Base-by-base conservation (phyloP, 441 rosid genomes). In the Eutrema salsugineum region DNA sequence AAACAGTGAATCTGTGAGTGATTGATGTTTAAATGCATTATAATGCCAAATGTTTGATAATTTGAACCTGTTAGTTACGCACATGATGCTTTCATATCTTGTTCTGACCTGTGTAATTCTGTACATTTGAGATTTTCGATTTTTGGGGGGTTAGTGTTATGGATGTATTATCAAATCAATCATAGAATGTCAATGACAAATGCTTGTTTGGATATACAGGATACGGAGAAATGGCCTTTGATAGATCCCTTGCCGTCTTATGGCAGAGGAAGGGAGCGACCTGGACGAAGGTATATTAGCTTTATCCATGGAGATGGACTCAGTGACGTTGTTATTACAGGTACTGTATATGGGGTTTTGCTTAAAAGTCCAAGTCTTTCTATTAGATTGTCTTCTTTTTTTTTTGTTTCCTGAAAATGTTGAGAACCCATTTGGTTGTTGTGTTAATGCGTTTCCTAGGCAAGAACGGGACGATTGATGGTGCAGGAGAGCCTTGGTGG, bases 401-500 rank as follows among this genome's bases (percentile, higher is more conserved):
- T n/a, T n/a, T n/a, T 38, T 6, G 17, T 40, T 40, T 2, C 22
- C 28, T 54, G 63, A 44, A 16, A 58, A 5, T 50, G n/a, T n/a
- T n/a, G 11, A 17, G n/a, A 48, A 16, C 5, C 24, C 0, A 2
- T 30, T 24, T 27, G n/a, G n/a, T n/a, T n/a, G n/a, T n/a, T 47
- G 36, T 20, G 61, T 33, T 22, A 27, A 54, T 56, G 38, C 2
- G 33, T 56, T 11, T 33, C 5, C 55, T 66, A 91, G 98, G 97
- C 63, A 91, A 83, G 79, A 93, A 91, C 73, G 98, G 98, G 56
- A 93, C 98, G 24, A 88, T 93, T 66, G 98, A 91, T 69, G 98
- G 98, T 57, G 44, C 96, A 83, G 98, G 97, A 82, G 89, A 77
- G 42, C 75, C 92, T 46, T 93, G 98, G 97, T 91, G 98, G 98